A percentile compares a stretch with the other conserved stretches of the same genome.
Evolutionary conservation across 345 rosid species (phyloP).

Genomic region (Eucalyptus regnans): DNA sequence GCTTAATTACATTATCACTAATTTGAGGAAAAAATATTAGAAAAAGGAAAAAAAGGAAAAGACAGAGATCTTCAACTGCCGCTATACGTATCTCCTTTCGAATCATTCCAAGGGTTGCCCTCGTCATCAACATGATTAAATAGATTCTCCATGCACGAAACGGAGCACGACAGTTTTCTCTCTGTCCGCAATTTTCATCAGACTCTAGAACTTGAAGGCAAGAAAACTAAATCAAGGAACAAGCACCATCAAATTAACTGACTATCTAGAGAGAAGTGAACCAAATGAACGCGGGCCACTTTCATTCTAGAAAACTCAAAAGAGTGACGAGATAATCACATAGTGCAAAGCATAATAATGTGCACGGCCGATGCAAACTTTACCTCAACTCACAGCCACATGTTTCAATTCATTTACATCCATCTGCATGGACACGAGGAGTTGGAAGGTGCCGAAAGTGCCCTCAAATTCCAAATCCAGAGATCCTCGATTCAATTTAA

Average conservation of each 20-base stretch:
- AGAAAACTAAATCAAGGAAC: background rate
- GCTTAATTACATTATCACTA: background rate
- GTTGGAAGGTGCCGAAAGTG: background rate
- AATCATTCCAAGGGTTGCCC: background rate
- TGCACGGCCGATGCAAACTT: background rate
- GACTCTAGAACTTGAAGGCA: background rate
- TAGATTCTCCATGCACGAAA: background rate
- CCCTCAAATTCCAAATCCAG: background rate
- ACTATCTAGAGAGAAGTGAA: background rate
- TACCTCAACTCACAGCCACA: background rate
- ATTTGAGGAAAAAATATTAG: background rate
- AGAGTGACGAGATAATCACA: background rate
- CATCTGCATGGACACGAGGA: background rate
- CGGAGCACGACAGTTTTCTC: background rate
- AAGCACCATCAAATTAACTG: background rate
- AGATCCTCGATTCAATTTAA: background rate
- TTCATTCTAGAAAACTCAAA: background rate
- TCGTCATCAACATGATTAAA: background rate
- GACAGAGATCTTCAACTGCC: background rate
- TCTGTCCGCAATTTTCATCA: background rate
- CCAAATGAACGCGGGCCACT: background rate
- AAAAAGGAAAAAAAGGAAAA: background rate
- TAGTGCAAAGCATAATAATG: background rate
- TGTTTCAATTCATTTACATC: background rate
- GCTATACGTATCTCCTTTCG: background rate